Evolutionary conservation across 345 rosid species (phyloP).

Genomic region (Arabidopsis thaliana): DNA sequence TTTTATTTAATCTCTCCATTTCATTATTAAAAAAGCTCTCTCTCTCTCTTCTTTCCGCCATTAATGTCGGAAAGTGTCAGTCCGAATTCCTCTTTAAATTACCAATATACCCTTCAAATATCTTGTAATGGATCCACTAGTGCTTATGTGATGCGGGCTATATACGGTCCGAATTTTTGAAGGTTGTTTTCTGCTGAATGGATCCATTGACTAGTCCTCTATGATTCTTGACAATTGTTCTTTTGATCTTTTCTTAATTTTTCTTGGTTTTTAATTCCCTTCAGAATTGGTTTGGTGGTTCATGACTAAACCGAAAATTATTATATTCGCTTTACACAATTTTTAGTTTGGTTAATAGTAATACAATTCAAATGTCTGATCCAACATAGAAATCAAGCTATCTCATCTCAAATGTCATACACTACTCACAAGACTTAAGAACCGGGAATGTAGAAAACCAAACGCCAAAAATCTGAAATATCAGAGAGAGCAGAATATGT

Average conservation of each 20-base stretch:
- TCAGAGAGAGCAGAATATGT: conserved; percentile 1
- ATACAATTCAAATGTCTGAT: conserved; percentile 1
- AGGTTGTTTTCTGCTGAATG: background rate
- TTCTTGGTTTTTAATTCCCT: background rate
- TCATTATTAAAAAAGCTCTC: background rate
- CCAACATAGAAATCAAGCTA: background rate
- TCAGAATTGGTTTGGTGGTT: background rate
- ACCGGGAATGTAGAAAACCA: background rate
- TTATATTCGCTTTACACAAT: background rate
- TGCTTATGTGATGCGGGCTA: background rate
- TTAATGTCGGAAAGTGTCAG: conserved; percentile 51
- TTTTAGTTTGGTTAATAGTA: background rate
- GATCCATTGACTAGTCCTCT: background rate
- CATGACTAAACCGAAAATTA: background rate
- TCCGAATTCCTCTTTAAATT: background rate
- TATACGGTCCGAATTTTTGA: background rate
- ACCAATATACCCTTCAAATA: conserved; percentile 8
- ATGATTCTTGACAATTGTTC: background rate
- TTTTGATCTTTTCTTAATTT: background rate
- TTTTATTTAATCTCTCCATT: conserved; percentile 13
- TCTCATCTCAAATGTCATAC: background rate
- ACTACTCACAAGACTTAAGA: background rate
- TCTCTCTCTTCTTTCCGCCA: conserved; percentile 47
- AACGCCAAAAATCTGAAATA: background rate
- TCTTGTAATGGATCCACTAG: background rate